Evolutionary conservation across 164 flowering plant species (phyloP).

Genomic region (Liquidambar formosana): DNA sequence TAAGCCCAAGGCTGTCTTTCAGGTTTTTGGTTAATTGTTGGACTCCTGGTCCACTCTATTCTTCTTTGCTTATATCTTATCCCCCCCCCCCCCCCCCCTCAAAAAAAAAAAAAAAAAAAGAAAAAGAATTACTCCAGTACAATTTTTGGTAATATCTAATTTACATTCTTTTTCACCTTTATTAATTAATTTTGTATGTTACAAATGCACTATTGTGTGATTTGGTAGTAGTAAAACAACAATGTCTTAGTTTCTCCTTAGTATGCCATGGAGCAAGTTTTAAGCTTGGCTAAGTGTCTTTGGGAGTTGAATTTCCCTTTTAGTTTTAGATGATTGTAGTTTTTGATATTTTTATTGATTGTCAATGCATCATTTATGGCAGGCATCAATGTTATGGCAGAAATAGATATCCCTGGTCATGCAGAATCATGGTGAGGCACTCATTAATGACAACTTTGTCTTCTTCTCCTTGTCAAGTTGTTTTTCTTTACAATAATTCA

Average conservation of each 20-base stretch:
- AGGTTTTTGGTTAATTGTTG: too few species aligned
- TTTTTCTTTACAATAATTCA: too few species aligned
- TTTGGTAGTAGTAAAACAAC: not conserved
- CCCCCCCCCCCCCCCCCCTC: too few species aligned
- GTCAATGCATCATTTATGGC: constrained; percentile 24
- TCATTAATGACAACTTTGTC: not conserved
- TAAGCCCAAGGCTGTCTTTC: too few species aligned
- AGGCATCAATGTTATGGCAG: constrained; percentile 96
- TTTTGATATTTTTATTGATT: not conserved
- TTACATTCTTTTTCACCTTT: not conserved
- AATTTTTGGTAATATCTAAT: not conserved
- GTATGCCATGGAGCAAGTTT: not conserved
- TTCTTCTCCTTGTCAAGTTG: too few species aligned
- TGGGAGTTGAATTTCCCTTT: not conserved
- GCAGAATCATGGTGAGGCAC: constrained; percentile 82
- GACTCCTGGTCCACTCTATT: too few species aligned
- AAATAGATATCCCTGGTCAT: constrained; percentile 96
- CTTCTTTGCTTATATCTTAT: too few species aligned
- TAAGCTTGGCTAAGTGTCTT: not conserved
- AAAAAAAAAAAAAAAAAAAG: too few species aligned
- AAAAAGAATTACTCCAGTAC: too few species aligned
- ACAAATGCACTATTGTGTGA: too few species aligned
- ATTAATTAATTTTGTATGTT: not conserved
- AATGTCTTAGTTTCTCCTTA: not conserved
- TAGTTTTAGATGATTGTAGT: not conserved